Base-by-base conservation (phyloP, 495 filamentous ascomycete species). In the Penicillium dipodomyicola region DNA sequence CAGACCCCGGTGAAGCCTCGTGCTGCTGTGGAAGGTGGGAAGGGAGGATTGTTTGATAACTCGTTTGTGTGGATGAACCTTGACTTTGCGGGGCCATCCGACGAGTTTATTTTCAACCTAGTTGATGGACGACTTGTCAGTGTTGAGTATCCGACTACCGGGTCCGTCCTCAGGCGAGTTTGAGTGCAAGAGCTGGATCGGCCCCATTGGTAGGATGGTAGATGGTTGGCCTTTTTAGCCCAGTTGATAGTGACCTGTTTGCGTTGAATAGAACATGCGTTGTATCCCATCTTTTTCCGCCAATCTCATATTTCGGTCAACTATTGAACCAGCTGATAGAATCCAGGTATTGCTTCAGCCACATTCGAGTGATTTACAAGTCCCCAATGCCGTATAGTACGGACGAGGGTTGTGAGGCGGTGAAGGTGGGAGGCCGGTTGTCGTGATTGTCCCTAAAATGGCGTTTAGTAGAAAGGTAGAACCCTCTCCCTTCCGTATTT, bases 41-140 rank as follows among this genome's bases (percentile, higher is more conserved):
- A 56, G 8, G 58, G 58, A 8, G 58, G 58, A 0, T 43, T 56
- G 42, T 60, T 60, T 30, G 58, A 60, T 43, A 39, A 60, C 15
- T 60, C 58, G 0, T 57, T 60, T 32, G 41, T 44, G 5, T 60
- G 58, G 58, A 56, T 56, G 53, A 37, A 52, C 33, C n/a, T 60
- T 35, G 58, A 60, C 19, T 47, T 40, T 19, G 46, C 15, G 8
- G 48, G 48, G 2, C 45, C 45, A 0, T 12, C 19, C 11, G 54
- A 56, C 19, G 27, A 42, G 54, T 43, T 56, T 32, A 23, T 56
- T 10, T 42, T 56, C 7, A 41, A 49, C 8, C 22, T 56, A 10
- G 45, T 30, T 9, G 46, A 56, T 49, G 54, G 37, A 44, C 32
- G 39, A 29, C 42, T 56, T 29, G 43, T 35, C 22, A 56, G 53